phyloP scores from a whole-genome alignment of 2,329 filamentous ascomycete genomes.

The Xylariaceae sp. region DNA sequence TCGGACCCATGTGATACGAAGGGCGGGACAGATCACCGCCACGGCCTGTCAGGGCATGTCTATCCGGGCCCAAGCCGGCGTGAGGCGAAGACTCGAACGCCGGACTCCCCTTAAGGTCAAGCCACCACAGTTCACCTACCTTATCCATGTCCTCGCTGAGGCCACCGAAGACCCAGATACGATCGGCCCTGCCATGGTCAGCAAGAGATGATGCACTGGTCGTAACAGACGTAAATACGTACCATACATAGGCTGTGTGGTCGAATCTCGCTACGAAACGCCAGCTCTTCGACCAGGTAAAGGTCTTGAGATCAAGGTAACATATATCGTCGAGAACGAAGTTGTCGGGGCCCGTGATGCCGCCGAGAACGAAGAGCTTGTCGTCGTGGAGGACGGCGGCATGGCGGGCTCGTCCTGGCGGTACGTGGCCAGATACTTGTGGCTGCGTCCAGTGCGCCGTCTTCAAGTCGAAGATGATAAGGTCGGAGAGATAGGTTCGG shows the following conservation, averaged over 20 bases:
- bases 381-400: slow-evolving; percentile 93
- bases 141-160: slow-evolving; percentile 96
- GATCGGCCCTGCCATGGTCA: slow-evolving; percentile 51
- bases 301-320: slow-evolving; percentile 94
- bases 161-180: slow-evolving; percentile 94
- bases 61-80: slow-evolving; percentile 44
- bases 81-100: slow-evolving; percentile 70
- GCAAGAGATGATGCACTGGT: too few species aligned
- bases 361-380: slow-evolving; percentile 91
- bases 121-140: slow-evolving; percentile 92
- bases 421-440: slow-evolving; percentile 74
- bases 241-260: slow-evolving; percentile 89
- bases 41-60: slow-evolving; percentile 37
- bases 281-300: slow-evolving; percentile 96
- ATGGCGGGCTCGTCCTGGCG: slow-evolving; percentile 86
- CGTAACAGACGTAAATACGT: slow-evolving; percentile 12
- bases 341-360: slow-evolving; percentile 90
- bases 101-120: slow-evolving; percentile 86
- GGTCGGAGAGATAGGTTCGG: slow-evolving; percentile 86
- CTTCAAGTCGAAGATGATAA: slow-evolving; percentile 92
- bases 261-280: slow-evolving; percentile 92
- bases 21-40: slow-evolving; percentile 47
- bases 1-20: slow-evolving; percentile 44
- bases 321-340: slow-evolving; percentile 93
- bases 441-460: slow-evolving; percentile 95